Conservation (phyloP, 2,329 filamentous ascomycete genomes). For the Zasmidium angulare region DNA sequence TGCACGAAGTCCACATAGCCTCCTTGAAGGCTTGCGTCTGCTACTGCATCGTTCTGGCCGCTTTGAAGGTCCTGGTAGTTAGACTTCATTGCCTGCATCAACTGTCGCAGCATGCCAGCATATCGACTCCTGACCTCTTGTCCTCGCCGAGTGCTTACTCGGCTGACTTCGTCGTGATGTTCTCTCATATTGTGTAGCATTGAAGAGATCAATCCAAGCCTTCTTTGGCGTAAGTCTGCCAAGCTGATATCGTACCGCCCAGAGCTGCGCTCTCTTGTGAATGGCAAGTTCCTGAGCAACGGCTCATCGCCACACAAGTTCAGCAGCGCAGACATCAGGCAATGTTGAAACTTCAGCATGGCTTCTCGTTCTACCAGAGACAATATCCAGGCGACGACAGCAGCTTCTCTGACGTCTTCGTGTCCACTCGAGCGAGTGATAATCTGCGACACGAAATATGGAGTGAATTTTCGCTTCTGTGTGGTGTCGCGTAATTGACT, state of each 20-base stretch:
- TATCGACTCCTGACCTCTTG: slow-evolving; percentile 48
- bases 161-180: slow-evolving; percentile 40
- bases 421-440: slow-evolving; percentile 43
- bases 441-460: slow-evolving; percentile 46
- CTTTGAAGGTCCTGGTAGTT: slow-evolving; percentile 58
- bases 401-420: slow-evolving; percentile 47
- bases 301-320: slow-evolving; percentile 47
- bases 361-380: slow-evolving; percentile 61
- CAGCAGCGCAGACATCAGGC: slow-evolving; percentile 55
- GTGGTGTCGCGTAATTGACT: slow-evolving; percentile 46
- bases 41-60: slow-evolving; percentile 12
- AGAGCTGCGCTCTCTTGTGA: slow-evolving; percentile 42
- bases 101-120: slow-evolving; percentile 50
- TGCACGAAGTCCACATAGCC: slow-evolving; percentile 64
- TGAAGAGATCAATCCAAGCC: slow-evolving; percentile 56
- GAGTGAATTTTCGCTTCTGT: slow-evolving; percentile 46
- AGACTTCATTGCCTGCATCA: slow-evolving; percentile 62
- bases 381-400: slow-evolving; percentile 55
- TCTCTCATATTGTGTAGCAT: slow-evolving; percentile 61
- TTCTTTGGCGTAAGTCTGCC: slow-evolving; percentile 54
- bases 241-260: slow-evolving; percentile 49
- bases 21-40: slow-evolving; percentile 40
- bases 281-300: slow-evolving; percentile 59
- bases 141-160: slow-evolving; percentile 32
- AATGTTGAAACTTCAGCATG: slow-evolving; percentile 61